Base-by-base conservation (phyloP, 495 filamentous ascomycete species). In the Oidiodendron maius region DNA sequence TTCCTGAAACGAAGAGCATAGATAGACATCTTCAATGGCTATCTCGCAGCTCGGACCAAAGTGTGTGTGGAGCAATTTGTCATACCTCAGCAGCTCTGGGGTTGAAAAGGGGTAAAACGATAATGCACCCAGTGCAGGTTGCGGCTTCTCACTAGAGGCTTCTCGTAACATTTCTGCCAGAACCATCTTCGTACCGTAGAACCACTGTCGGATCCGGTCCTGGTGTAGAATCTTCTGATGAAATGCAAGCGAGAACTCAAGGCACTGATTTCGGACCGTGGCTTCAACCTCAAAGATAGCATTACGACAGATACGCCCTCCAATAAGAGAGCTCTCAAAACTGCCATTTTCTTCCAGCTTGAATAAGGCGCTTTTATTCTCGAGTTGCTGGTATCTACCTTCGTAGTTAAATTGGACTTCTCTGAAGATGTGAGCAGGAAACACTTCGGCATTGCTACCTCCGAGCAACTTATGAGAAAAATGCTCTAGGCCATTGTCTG, bases 1-100 rank as follows among this genome's bases (percentile, higher is more conserved):
- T 55, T 86, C 84, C 58, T 89, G 85, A 0, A 87, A 65, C 12
- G 84, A 73, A 9, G 80, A 83, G 66, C 82, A 86, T 4, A 83
- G 82, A 47, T 86, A 87, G 0, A 81, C 58, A 59, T 88, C 80
- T 38, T 78, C 72, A 16, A 84, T 65, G 4, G 30, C 41, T 17
- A 52, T 40, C 23, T 23, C 46, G 21, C 26, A 82, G 37, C 84
- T 70, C 46, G 80, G 78, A 1, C 87, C 58, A 2, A 36, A 12
- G 9, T 32, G 18, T 18, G 47, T 36, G 2, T 49, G 34, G n/a
- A 28, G 32, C 21, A 39, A 47, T 2, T 63, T 51, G n/a, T n/a
- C n/a, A n/a, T n/a, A n/a, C n/a, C n/a, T n/a, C n/a, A n/a, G n/a
- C 5, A 2, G 43, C 39, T 2, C 52, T 35, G 25, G 61, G 55